Evolutionary conservation across 257 asterid genomes (phyloP), one percentile per base, ranked within the genome.

Genomic region (Nicotiana tabacum): DNA sequence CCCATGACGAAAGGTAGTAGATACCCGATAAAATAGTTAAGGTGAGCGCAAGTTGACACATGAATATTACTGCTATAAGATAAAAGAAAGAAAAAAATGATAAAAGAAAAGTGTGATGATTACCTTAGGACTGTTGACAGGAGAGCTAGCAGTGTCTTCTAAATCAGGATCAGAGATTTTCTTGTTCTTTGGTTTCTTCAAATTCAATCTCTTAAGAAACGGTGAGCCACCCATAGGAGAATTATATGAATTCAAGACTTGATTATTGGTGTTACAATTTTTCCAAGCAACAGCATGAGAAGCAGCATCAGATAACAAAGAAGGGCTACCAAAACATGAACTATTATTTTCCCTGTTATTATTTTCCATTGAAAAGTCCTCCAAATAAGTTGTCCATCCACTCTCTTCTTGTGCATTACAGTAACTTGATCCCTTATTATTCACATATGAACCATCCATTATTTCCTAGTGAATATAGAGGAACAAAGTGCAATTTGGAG

Each of bases 81-180:
- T 6, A 15, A 35, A 35, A 5, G 39, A 35, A 35, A 5, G 39
- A 5, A 15, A 46, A 8, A 32, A 9, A 21, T 2, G 9, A 43
- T 2, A 4, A 46, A 77, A 21, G 18, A 60, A 2, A 11, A 55
- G 0, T 2, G 55, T 21, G 30, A 9, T 9, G 6, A 78, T 39
- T 9, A 93, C 97, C 97, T 91, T 93, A 66, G 97, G 97, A 87
- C 97, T 93, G 46, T 88, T 90, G 66, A 88, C 91, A 60, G 97
- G 97, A 77, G 97, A 93, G 72, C 93, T 89, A 35, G 97, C 97
- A 8, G 97, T 93, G 81, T 92, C 97, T 89, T 93, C 93, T 86
- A 91, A 86, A 78, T 91, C 95, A 32, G 89, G 90, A 76, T 80
- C 77, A 27, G 84, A 81, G 55, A 69, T 74, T 46, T 82, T 87